These are phyloP conservation scores for Entomortierella chlamydospora DNA, from an alignment of 192 early-diverging fungal genomes.

Conservation along the genomic window DNA sequence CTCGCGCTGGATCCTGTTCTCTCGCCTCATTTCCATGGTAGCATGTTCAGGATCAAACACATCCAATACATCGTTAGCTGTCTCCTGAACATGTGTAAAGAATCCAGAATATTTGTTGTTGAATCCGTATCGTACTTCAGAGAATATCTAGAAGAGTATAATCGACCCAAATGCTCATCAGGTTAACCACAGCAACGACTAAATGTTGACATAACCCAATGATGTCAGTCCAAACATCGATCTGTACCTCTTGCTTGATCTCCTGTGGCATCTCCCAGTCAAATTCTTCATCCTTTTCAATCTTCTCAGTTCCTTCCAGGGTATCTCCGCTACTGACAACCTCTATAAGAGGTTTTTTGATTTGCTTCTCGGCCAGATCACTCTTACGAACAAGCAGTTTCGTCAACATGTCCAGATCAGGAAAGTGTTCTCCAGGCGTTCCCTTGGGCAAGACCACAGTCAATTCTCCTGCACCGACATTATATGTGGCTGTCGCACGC, in stretches of 20 bases:
- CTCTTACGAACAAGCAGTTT: constrained; percentile 78
- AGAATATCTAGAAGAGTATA: constrained; percentile 18
- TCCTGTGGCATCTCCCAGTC: constrained; percentile 92
- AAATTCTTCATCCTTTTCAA: constrained; percentile 70
- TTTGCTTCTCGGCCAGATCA: constrained; percentile 44
- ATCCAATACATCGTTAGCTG: constrained; percentile 77
- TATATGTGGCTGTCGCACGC: constrained; percentile 79
- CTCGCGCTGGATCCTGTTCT: constrained; percentile 74
- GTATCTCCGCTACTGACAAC: constrained; percentile 62
- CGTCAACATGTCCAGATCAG: constrained; percentile 89
- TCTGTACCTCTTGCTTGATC: constrained; percentile 58
- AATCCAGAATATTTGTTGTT: constrained; percentile 85
- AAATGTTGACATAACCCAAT: neutral
- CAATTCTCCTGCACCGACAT: constrained; percentile 82
- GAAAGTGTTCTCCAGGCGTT: constrained; percentile 81
- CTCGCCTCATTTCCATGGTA: constrained; percentile 62
- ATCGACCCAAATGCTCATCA: neutral
- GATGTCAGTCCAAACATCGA: neutral
- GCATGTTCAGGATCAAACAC: constrained; percentile 70
- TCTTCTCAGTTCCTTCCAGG: constrained; percentile 21
- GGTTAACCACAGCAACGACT: too few relatives aligned
- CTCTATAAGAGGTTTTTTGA: constrained; percentile 71
- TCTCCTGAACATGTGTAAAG: constrained; percentile 77
- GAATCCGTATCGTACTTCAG: constrained; percentile 85
- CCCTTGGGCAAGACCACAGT: constrained; percentile 83